Base-by-base conservation (phyloP, 2,329 filamentous ascomycete species). In the Penicillium paneum region DNA sequence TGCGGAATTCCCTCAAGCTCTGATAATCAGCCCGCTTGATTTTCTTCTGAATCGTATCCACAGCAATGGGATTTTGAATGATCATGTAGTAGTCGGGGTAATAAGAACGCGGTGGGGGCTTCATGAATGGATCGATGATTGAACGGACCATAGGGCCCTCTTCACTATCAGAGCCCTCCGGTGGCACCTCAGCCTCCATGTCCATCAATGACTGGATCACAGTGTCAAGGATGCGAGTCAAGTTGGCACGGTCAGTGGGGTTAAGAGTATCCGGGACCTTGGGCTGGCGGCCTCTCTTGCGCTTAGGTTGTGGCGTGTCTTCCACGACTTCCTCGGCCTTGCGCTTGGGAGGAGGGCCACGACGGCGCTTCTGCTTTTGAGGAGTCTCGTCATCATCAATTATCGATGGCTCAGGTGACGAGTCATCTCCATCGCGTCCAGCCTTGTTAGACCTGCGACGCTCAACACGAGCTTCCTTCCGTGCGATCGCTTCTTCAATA, bases 21-120 rank as follows among this genome's bases (percentile, higher is more conserved):
- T 84, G 85, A 74, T 99, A 99, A 69, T 97, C 90, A 68, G 95
- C 90, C 74, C 90, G 93, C 79, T 96, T 97, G 77, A 99, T 96
- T 79, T 91, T 93, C 71, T 88, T 90, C 71, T 90, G 86, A 68
- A 99, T 96, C 71, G 91, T 87, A 64, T 96, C 94, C 89, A 97
- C 96, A 69, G 90, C 93, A 68, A 99, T 97, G 0, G 94, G 94
- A 51, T 87, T 88, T 69, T 88, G 84, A 71, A 99, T 99, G 72
- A 97, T 85, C 70, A 93, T 78, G 72, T 97, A 99, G 78, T 99
- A 99, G 71, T 97, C 92, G 26, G 91, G 89, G 69, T 95, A 99
- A 56, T 93, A 86, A 55, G 87, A 87, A 77, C 91, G 95, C 38
- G 91, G 88, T 1, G 93, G 93, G 31, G 97, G 80, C 68, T 94